These are phyloP conservation scores for Aspergillus quadrilineatus DNA, from an alignment of 2,329 filamentous ascomycete genomes.

Conservation along the genomic window DNA sequence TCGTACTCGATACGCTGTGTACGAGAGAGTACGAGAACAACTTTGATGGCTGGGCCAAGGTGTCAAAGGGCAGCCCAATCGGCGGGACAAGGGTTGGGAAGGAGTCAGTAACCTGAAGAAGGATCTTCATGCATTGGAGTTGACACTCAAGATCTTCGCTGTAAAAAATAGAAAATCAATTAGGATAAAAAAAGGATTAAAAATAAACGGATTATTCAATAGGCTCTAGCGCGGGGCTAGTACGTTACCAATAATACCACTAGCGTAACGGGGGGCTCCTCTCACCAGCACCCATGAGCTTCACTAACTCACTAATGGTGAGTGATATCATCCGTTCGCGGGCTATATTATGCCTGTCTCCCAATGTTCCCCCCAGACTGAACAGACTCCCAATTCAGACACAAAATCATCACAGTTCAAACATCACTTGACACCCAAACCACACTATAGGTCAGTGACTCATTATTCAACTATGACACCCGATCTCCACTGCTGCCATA, in stretches of 20 bases:
- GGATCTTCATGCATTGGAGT: not conserved
- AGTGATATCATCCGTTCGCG: not conserved
- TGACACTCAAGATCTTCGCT: conserved; percentile 1
- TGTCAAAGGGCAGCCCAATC: not conserved
- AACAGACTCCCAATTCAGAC: not conserved
- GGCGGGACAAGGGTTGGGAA: not conserved
- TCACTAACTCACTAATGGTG: not conserved
- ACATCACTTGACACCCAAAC: not conserved
- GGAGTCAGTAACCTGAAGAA: not conserved
- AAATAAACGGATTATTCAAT: not conserved
- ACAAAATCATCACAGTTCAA: not conserved
- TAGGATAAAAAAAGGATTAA: not conserved
- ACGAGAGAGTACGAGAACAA: not conserved
- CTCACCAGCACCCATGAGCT: not conserved
- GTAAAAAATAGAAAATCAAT: not conserved
- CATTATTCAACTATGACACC: conserved; percentile 3
- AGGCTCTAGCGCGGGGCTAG: not conserved
- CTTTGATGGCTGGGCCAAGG: not conserved
- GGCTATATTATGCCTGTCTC: not conserved
- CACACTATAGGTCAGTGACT: not conserved
- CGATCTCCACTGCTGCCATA: not conserved
- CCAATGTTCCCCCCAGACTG: not conserved
- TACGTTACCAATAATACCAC: not conserved
- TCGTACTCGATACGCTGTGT: too few species aligned
- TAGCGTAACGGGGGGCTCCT: not conserved